Conservation (phyloP, 331 rosid species). For the Saraca asoca region DNA sequence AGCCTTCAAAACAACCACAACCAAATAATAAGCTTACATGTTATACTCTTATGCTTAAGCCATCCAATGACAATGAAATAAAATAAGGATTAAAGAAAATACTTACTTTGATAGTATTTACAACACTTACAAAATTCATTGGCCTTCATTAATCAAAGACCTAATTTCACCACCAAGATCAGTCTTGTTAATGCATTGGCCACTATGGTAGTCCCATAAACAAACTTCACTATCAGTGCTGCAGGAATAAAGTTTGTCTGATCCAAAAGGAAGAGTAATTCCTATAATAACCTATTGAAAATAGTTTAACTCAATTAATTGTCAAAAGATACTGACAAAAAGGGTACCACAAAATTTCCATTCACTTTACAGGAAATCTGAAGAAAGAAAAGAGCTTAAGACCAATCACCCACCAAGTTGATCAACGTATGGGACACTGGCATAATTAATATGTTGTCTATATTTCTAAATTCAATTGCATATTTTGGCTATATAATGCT, state of each 20-base stretch:
- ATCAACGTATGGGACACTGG: background rate
- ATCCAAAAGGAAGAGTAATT: slow-evolving; percentile 45
- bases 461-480: background rate
- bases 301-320: background rate
- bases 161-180: slow-evolving; percentile 37
- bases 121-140: slow-evolving; percentile 49
- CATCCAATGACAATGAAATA: background rate
- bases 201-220: slow-evolving; percentile 49
- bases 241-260: slow-evolving; percentile 45
- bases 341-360: background rate
- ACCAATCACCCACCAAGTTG: background rate
- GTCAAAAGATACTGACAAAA: background rate
- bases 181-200: slow-evolving; percentile 33
- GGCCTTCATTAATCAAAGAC: slow-evolving; percentile 43
- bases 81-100: background rate
- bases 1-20: slow-evolving; percentile 43
- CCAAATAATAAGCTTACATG: slow-evolving; percentile 4
- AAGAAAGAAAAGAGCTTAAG: background rate
- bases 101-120: slow-evolving; percentile 43
- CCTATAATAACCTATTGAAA: slow-evolving; percentile 47
- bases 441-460: background rate
- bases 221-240: slow-evolving; percentile 45
- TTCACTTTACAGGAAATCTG: background rate
- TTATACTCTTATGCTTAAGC: background rate
- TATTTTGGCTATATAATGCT: no score